A percentile compares a stretch with the other conserved stretches of the same genome.
These are phyloP conservation scores for Amanita exitialis DNA, from an alignment of 768 basidiomycete species.

Conservation along the genomic window DNA sequence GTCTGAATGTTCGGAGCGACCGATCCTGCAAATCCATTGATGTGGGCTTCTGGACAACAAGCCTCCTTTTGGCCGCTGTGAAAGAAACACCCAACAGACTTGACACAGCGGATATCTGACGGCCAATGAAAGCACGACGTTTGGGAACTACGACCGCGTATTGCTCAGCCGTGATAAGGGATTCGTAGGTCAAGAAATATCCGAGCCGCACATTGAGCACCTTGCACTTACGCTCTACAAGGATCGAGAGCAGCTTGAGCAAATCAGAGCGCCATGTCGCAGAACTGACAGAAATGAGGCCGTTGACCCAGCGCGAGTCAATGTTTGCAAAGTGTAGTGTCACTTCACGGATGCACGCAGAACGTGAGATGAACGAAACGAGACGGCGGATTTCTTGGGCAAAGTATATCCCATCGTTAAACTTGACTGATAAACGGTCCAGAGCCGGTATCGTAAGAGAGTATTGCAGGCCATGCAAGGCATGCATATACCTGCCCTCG, in stretches of 20 bases:
- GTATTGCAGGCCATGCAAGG: conserved; percentile 12
- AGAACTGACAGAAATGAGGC: conserved; percentile 9
- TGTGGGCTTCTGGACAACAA: neutral
- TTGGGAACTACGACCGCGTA: neutral
- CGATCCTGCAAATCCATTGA: conserved; percentile 1
- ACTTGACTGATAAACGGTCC: conserved; percentile 13
- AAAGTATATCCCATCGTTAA: conserved; percentile 11
- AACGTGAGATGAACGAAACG: conserved; percentile 10
- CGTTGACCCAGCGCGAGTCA: conserved; percentile 15
- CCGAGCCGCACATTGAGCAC: conserved; percentile 13
- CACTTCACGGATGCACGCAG: conserved; percentile 8
- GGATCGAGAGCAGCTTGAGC: conserved; percentile 9
- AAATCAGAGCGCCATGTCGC: conserved; percentile 12
- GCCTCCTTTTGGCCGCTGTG: neutral
- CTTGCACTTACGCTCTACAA: conserved; percentile 10
- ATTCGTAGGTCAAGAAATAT: conserved; percentile 9
- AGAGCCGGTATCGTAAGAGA: conserved; percentile 12
- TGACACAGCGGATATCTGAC: neutral
- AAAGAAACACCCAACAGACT: neutral
- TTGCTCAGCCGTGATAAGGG: neutral
- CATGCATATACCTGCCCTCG: conserved; percentile 6
- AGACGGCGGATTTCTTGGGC: conserved; percentile 11
- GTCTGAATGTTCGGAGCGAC: conserved; percentile 9
- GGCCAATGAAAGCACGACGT: neutral
- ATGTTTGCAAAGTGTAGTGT: conserved; percentile 13